A percentile compares a stretch with the other conserved stretches of the same genome.
phyloP scores from a whole-genome alignment of 2,329 filamentous ascomycete genomes.

The Pseudocercospora fijiensis region DNA sequence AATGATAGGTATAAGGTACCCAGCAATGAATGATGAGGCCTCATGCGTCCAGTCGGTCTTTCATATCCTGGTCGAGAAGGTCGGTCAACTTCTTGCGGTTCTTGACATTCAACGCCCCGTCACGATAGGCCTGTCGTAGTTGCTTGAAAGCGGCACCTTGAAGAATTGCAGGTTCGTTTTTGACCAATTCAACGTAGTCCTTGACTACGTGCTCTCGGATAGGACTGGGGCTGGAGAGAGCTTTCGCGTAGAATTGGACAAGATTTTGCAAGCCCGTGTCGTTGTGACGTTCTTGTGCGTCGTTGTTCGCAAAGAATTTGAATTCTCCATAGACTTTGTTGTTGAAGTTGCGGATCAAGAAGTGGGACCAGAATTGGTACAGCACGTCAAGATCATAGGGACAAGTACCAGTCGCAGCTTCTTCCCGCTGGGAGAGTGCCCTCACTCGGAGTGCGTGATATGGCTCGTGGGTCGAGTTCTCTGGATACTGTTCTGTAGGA shows the following conservation, averaged over 20 bases:
- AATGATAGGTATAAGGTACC: not conserved
- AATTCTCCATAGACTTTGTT: slow-evolving; percentile 74
- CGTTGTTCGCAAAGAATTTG: slow-evolving; percentile 64
- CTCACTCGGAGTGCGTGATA: slow-evolving; percentile 51
- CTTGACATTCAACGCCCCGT: slow-evolving; percentile 55
- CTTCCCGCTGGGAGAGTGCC: slow-evolving; percentile 52
- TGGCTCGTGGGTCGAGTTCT: slow-evolving; percentile 49
- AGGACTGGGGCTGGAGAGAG: slow-evolving; percentile 52
- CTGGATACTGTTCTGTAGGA: slow-evolving; percentile 45
- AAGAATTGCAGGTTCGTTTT: slow-evolving; percentile 45
- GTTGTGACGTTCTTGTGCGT: slow-evolving; percentile 54
- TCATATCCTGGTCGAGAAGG: slow-evolving; percentile 53
- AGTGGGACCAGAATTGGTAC: slow-evolving; percentile 74
- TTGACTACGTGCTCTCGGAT: slow-evolving; percentile 55
- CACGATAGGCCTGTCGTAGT: slow-evolving; percentile 54
- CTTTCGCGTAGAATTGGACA: slow-evolving; percentile 64
- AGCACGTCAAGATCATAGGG: slow-evolving; percentile 63
- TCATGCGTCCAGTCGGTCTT: slow-evolving; percentile 50
- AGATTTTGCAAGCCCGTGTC: slow-evolving; percentile 61
- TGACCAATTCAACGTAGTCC: slow-evolving; percentile 58
- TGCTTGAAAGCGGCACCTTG: slow-evolving; percentile 51
- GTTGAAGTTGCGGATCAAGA: slow-evolving; percentile 72
- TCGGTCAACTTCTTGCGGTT: slow-evolving; percentile 58
- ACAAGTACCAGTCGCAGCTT: slow-evolving; percentile 45
- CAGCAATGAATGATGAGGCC: not conserved